These are phyloP conservation scores for Circinella umbellata DNA, from an alignment of 371 early-diverging fungal species.

Conservation along the genomic window DNA sequence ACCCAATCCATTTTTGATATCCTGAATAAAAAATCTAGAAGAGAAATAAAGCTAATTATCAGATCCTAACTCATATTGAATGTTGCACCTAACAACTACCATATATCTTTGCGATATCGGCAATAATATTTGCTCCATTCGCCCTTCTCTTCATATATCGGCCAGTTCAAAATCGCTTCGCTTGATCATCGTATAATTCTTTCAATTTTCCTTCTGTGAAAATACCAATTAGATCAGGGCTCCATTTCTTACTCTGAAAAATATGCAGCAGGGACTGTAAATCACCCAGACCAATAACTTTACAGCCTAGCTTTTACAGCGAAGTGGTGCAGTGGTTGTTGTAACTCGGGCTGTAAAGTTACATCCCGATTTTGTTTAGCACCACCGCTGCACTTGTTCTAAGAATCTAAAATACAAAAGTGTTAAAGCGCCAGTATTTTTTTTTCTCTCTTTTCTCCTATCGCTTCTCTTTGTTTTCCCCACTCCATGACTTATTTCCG, in stretches of 20 bases:
- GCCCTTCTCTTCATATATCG: background rate
- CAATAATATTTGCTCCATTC: background rate
- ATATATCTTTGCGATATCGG: background rate
- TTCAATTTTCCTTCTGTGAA: background rate
- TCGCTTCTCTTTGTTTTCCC: too few relatives aligned
- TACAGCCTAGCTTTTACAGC: too few relatives aligned
- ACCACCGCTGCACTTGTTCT: too few relatives aligned
- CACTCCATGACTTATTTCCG: background rate
- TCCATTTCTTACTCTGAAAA: background rate
- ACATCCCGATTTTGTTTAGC: too few relatives aligned
- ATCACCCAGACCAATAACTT: too few relatives aligned
- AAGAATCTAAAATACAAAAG: too few relatives aligned
- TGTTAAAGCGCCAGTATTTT: too few relatives aligned
- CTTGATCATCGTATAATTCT: background rate
- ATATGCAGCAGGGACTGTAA: too few relatives aligned
- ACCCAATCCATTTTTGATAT: background rate
- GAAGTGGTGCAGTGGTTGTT: too few relatives aligned
- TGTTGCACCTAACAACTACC: background rate
- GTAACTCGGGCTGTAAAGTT: too few relatives aligned
- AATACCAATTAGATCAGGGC: background rate
- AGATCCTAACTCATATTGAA: background rate
- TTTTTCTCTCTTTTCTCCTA: too few relatives aligned
- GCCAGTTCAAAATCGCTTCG: background rate
- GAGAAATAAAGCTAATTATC: background rate
- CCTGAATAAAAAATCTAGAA: background rate